Evolutionary conservation across 345 rosid species (phyloP).

Genomic region (Punica granatum): DNA sequence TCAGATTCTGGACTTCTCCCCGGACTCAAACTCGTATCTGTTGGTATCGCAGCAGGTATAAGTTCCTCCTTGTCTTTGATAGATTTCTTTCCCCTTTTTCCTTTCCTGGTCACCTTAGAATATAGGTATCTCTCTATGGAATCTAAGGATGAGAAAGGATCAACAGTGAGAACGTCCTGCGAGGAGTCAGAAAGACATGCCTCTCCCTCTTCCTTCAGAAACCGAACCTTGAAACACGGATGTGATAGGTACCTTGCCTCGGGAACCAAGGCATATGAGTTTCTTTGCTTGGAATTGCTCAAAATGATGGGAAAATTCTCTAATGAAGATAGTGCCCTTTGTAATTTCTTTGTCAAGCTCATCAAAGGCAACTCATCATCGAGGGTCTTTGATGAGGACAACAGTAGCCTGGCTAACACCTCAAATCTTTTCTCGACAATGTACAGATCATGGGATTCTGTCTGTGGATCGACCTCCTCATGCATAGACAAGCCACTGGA

Average conservation of each 20-base stretch:
- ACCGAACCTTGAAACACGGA: slow-evolving; percentile 70
- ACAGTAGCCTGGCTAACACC: slow-evolving; percentile 50
- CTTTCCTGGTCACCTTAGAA: slow-evolving; percentile 44
- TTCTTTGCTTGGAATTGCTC: slow-evolving; percentile 52
- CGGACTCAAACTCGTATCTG: background rate
- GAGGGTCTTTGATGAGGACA: slow-evolving; percentile 30
- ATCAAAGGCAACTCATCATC: slow-evolving; percentile 46
- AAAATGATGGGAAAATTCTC: slow-evolving; percentile 73
- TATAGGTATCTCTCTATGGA: slow-evolving; percentile 57
- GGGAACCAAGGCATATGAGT: slow-evolving; percentile 61
- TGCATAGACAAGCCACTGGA: slow-evolving; percentile 51
- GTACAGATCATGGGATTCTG: slow-evolving; percentile 16
- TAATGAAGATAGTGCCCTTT: slow-evolving; percentile 65
- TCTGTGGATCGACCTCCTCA: slow-evolving; percentile 24
- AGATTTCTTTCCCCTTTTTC: slow-evolving; percentile 26
- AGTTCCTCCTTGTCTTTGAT: slow-evolving; percentile 26
- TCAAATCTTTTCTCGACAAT: slow-evolving; percentile 59
- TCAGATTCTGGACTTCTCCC: background rate
- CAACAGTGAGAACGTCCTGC: slow-evolving; percentile 54
- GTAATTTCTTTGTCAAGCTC: slow-evolving; percentile 55
- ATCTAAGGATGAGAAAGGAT: slow-evolving; percentile 66
- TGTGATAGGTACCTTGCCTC: slow-evolving; percentile 35
- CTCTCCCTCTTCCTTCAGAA: slow-evolving; percentile 66
- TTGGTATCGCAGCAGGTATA: background rate
- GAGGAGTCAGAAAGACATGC: slow-evolving; percentile 46